Conservation (phyloP, 805 yeast species). For the Helenozyma baotianmanensis region DNA sequence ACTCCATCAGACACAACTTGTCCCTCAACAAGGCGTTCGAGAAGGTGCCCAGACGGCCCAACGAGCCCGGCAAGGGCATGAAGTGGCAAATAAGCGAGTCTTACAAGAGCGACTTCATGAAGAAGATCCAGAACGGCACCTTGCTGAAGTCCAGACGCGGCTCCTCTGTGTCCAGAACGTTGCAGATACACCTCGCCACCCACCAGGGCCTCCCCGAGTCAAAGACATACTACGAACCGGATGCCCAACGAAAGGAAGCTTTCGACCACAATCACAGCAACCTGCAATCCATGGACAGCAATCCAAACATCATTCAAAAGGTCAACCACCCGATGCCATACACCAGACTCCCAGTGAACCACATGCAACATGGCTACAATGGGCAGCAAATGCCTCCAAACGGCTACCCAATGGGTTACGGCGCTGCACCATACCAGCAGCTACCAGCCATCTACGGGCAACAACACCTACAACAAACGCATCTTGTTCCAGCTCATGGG, state of each 20-base stretch:
- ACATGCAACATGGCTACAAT: conserved; percentile 4
- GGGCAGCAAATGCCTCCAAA: conserved; percentile 2
- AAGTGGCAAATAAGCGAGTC: conserved; percentile 94
- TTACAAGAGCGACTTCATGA: conserved; percentile 78
- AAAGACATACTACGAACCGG: conserved; percentile 23
- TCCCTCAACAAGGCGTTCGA: conserved; percentile 96
- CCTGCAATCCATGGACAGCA: conserved; percentile 6
- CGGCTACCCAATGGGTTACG: conserved; percentile 6
- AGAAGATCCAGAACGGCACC: conserved; percentile 73
- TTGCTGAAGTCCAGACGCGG: conserved; percentile 74
- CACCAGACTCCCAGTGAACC: conserved; percentile 1
- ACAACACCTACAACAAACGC: too few relatives aligned
- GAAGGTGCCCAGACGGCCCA: conserved; percentile 90
- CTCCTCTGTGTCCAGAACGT: conserved; percentile 72
- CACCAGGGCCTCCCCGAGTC: conserved; percentile 51
- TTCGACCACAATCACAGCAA: conserved; percentile 1
- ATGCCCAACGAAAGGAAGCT: conserved; percentile 7
- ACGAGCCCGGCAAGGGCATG: conserved; percentile 99
- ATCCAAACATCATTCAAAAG: background rate
- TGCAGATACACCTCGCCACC: conserved; percentile 67
- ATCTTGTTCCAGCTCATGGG: too few relatives aligned
- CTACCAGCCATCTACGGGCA: conserved; percentile 1
- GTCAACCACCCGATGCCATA: conserved; percentile 2
- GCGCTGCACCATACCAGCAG: conserved; percentile 8
- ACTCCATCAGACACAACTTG: conserved; percentile 91